phyloP scores from a whole-genome alignment of 306 rosid genomes.

The Oxytropis ochrocephala region DNA sequence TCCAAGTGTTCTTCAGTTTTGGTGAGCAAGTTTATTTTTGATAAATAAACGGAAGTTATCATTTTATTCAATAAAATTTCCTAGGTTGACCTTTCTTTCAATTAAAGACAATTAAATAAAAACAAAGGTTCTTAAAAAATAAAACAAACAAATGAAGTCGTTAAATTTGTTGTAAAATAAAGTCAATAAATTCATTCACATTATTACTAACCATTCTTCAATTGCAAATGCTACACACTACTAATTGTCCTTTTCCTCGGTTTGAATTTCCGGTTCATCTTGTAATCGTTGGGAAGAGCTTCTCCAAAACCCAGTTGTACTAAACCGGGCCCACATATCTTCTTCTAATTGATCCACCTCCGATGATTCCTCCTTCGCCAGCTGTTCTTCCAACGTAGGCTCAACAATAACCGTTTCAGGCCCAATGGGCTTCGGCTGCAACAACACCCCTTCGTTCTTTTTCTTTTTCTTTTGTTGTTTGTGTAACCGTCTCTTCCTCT shows the following conservation, averaged over 20 bases:
- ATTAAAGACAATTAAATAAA: no score
- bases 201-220: neutral
- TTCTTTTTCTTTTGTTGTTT: conserved; percentile 5
- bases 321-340: conserved; percentile 55
- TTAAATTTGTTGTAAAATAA: no score
- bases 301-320: conserved; percentile 66
- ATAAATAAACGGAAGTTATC: no score
- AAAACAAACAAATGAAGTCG: no score
- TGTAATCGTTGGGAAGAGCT: conserved; percentile 34
- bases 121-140: no score
- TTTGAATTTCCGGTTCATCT: neutral
- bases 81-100: no score
- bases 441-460: neutral
- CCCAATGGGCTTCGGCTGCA: neutral
- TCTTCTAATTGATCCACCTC: conserved; percentile 28
- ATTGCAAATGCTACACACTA: neutral
- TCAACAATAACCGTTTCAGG: neutral
- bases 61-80: no score
- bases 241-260: neutral
- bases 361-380: neutral
- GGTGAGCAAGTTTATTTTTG: no score
- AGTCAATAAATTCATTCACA: neutral
- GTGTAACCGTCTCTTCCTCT: neutral
- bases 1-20: no score
- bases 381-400: conserved; percentile 7